These are phyloP conservation scores for Diaporthe amygdali DNA, from an alignment of 2,329 filamentous ascomycete species.

Conservation along the genomic window DNA sequence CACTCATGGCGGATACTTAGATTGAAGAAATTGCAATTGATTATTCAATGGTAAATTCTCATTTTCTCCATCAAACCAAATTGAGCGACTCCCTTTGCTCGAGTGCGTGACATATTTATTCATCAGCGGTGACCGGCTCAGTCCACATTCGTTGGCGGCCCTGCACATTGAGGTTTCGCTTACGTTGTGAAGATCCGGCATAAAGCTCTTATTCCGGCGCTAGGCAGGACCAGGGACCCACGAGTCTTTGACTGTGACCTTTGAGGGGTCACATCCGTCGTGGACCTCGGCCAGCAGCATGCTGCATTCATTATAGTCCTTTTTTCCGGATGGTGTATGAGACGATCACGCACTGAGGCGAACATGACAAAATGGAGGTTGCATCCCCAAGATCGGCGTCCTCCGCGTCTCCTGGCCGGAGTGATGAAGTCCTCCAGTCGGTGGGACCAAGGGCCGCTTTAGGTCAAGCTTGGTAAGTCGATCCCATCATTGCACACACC, in stretches of 20 bases:
- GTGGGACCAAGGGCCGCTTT: not conserved
- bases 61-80: not conserved
- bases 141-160: not conserved
- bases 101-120: not conserved
- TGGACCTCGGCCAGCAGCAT: not conserved
- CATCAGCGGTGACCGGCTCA: not conserved
- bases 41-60: not conserved
- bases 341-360: not conserved
- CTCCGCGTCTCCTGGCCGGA: not conserved
- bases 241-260: not conserved
- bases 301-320: not conserved
- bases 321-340: not conserved
- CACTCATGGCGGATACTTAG: conserved; percentile 26
- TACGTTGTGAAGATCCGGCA: not conserved
- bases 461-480: not conserved
- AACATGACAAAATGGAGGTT: not conserved
- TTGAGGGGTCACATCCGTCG: not conserved
- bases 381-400: not conserved
- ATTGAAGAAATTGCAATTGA: too few relatives aligned
- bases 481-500: not conserved
- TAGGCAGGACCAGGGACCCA: not conserved
- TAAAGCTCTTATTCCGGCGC: not conserved
- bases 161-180: not conserved
- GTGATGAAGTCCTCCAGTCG: not conserved
- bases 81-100: not conserved